Evolutionary conservation across 108 stramenopile species (phyloP), one percentile per base, ranked within the genome.

Genomic region (Schizochytrium sp.): DNA sequence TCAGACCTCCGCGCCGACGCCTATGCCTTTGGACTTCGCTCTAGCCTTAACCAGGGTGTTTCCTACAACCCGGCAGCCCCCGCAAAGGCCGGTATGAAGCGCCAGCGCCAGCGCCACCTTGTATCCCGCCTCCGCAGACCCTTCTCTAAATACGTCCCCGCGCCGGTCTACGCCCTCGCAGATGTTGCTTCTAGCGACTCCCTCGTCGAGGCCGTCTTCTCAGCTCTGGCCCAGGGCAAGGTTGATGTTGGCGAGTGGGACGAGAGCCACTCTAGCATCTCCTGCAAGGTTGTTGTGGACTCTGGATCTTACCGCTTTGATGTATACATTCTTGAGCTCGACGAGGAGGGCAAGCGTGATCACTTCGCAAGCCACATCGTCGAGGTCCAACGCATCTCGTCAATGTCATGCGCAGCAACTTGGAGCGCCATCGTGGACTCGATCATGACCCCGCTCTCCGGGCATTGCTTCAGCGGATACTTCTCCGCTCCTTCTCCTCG

Each of bases 261-360:
- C 64, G 64, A 69, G 64, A 8, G 5, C 64, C 64, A 44, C 64
- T 69, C 64, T 38, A 13, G 64, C 64, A 69, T 69, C 44, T 15
- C 64, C 12, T 69, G 64, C 64, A 69, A 69, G 64, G 64, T 69
- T 2, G 64, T 69, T 44, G 64, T 69, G 10, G 64, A 69, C 64
- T 69, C 64, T 38, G 44, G 8, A 38, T 38, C 64, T 5, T 69
- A 69, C 64, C 64, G 64, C 15, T 69, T 69, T 38, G 64, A 69
- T 15, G 15, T 69, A 1, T 69, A 69, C 64, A 15, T 69, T 7
- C 64, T 69, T 44, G 64, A 69, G 64, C 64, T 69, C 64, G 64
- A 69, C 28, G 64, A 69, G 64, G 64, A 38, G 8, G 64, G 64
- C 64, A 7, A 69, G 64, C 19, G 12, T 3, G 64, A 69, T 38